Percentiles rank a stretch among this genome's conserved stretches.
phyloP scores from a whole-genome alignment of 169 alveolate genomes.

The Cryptosporidium viatorum region DNA sequence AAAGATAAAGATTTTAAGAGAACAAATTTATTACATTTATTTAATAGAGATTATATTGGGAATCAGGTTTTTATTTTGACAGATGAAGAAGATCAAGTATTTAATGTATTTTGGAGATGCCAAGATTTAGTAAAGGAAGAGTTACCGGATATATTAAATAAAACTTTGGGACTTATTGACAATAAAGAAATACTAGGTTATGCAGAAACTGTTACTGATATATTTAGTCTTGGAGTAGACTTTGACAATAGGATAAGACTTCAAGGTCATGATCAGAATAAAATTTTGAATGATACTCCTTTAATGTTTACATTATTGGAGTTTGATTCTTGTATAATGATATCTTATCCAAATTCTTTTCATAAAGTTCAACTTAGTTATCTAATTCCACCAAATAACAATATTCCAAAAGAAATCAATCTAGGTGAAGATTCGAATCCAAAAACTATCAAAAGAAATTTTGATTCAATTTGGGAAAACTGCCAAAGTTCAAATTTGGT shows the following conservation, averaged over 20 bases:
- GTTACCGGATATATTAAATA: constrained; percentile 6
- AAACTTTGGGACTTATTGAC: constrained; percentile 26
- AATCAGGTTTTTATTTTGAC: constrained; percentile 23
- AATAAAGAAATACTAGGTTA: constrained; percentile 5
- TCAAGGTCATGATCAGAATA: background rate
- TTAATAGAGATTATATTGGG: constrained; percentile 54
- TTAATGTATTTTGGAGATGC: constrained; percentile 69
- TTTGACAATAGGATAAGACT: background rate
- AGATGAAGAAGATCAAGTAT: background rate
- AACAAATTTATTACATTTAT: constrained; percentile 33
- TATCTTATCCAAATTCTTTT: constrained; percentile 10
- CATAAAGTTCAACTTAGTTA: background rate
- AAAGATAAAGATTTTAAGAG: constrained; percentile 14
- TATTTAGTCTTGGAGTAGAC: constrained; percentile 4
- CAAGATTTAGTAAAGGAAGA: constrained; percentile 47
- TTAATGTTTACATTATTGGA: constrained; percentile 7
- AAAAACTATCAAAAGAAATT: background rate
- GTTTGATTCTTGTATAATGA: constrained; percentile 44
- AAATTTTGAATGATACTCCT: constrained; percentile 6
- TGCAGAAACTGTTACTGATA: background rate
- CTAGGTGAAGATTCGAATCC: background rate
- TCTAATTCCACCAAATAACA: background rate
- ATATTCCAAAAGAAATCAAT: background rate
- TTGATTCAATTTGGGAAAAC: constrained; percentile 57
- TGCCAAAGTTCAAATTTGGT: constrained; percentile 16